Percentiles rank a stretch among this genome's conserved stretches.
These are phyloP conservation scores for Corylus heterophylla DNA, from an alignment of 306 rosid species.

Conservation along the genomic window DNA sequence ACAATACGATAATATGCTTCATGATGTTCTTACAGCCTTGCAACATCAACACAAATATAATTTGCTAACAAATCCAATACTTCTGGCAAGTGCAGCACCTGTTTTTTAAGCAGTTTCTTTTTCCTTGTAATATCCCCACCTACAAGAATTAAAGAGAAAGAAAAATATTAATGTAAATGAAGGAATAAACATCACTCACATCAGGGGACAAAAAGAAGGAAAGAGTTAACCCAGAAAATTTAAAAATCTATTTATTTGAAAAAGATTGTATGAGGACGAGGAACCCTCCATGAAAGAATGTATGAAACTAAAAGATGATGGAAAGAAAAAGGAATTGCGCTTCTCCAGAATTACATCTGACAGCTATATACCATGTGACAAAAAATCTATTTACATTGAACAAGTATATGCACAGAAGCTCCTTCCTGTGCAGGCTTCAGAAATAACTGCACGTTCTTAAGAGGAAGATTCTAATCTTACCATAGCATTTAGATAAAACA, in stretches of 20 bases:
- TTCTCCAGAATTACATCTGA: conserved; percentile 10
- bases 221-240: background rate
- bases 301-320: background rate
- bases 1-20: background rate
- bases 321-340: background rate
- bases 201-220: conserved; percentile 12
- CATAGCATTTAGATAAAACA: conserved; percentile 93
- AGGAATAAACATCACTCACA: conserved; percentile 16
- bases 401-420: conserved; percentile 12
- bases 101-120: conserved; percentile 90
- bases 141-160: conserved; percentile 34
- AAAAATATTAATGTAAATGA: background rate
- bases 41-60: background rate
- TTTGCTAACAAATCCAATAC: background rate
- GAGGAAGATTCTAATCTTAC: conserved; percentile 42
- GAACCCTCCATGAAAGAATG: background rate
- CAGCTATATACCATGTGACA: background rate
- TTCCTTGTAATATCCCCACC: conserved; percentile 89
- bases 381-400: background rate
- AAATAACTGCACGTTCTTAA: background rate
- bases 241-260: conserved; percentile 14
- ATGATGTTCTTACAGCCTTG: background rate
- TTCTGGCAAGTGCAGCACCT: conserved; percentile 38
- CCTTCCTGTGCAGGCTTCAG: background rate
- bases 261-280: conserved; percentile 14